Evolutionary conservation across 306 rosid genomes (phyloP), one percentile per base, ranked within the genome.

Genomic region (Erythrophleum fordii): DNA sequence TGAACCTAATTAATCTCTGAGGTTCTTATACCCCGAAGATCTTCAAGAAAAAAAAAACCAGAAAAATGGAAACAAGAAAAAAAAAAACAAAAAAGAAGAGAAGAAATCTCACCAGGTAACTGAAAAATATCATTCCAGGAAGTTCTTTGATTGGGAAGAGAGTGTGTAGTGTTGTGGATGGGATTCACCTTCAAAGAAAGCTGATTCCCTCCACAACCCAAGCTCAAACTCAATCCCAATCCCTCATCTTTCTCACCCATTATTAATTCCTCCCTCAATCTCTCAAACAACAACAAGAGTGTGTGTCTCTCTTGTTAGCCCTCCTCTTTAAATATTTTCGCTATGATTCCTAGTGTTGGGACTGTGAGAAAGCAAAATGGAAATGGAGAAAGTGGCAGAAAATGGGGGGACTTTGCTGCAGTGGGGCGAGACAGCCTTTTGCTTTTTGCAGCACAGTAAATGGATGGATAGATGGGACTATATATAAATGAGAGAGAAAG

Each of bases 181-280:
- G 75, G 88, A 84, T 48, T 81, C 69, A 74, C 35, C 61, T 44
- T 82, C 42, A 68, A 41, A 77, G 84, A 77, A 23, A 81, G 62
- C 13, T 65, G 81, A 42, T 69, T 70, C 18, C 87, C 78, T 76
- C 87, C 89, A 55, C 10, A 77, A 1, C 93, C 86, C 65, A 91
- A 84, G 65, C 92, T 78, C 88, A 90, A 82, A 29, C 87, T 79
- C 84, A 92, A 87, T 0, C 90, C 76, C 64, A 91, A 82, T 1
- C 86, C 82, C 80, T 86, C 92, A 42, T 85, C 87, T 66, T 86
- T 88, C 45, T 86, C 97, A 22, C 66, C 83, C 97, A 94, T 94
- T 29, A 68, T 11, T 53, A 37, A 37, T 5, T 5, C 41, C 41
- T 6, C 41, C 41, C 8, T 6, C 5, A 37, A 37, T 6, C 8